These are phyloP conservation scores for Sclerotinia trifoliorum DNA, from an alignment of 2,329 filamentous ascomycete genomes.

Conservation along the genomic window DNA sequence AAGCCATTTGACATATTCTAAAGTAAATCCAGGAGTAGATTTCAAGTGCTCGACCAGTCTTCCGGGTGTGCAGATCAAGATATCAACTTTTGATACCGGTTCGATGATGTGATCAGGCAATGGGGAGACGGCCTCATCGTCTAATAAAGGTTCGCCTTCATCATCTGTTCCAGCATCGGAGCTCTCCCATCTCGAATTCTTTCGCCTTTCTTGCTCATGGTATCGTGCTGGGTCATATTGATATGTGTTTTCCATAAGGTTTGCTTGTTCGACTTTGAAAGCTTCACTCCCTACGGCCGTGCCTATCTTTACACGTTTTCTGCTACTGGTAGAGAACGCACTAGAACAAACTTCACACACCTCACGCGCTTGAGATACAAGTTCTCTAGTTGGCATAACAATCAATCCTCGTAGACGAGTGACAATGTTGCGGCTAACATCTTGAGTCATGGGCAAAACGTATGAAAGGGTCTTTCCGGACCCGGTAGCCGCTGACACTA, in stretches of 20 bases:
- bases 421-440: constrained; percentile 62
- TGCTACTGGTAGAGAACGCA: constrained; percentile 53
- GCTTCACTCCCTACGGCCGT: constrained; percentile 80
- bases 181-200: constrained; percentile 47
- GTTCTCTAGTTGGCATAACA: constrained; percentile 85
- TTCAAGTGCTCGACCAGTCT: constrained; percentile 88
- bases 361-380: constrained; percentile 82
- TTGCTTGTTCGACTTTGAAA: constrained; percentile 62
- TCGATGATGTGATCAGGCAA: constrained; percentile 63
- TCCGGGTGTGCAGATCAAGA: constrained; percentile 89
- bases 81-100: constrained; percentile 73
- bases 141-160: constrained; percentile 39
- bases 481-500: constrained; percentile 89
- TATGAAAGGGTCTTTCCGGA: constrained; percentile 96
- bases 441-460: constrained; percentile 78
- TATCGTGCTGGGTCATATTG: constrained; percentile 66
- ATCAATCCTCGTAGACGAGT: constrained; percentile 75
- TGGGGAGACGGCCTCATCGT: constrained; percentile 41
- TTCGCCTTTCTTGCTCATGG: constrained; percentile 42
- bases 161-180: constrained; percentile 48
- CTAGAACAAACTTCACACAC: constrained; percentile 72
- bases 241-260: constrained; percentile 62
- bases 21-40: constrained; percentile 75
- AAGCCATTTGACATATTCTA: constrained; percentile 80
- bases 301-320: constrained; percentile 73